phyloP scores from a whole-genome alignment of 345 rosid species.

The Pistacia vera region DNA sequence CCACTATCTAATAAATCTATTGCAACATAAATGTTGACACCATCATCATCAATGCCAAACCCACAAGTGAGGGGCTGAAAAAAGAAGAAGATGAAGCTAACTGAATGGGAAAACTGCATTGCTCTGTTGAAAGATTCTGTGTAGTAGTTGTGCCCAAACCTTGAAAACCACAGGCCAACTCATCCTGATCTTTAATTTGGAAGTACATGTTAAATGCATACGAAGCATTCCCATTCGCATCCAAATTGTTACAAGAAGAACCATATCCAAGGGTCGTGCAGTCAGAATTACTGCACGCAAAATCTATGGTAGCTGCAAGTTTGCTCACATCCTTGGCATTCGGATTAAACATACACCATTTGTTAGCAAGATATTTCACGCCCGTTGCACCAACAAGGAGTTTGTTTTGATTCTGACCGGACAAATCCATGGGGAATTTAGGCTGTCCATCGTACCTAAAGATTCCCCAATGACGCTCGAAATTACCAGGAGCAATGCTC shows the following conservation, averaged over 20 bases:
- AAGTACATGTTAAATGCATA: slow-evolving; percentile 76
- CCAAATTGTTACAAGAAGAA: slow-evolving; percentile 63
- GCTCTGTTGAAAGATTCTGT: slow-evolving; percentile 62
- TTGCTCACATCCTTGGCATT: slow-evolving; percentile 60
- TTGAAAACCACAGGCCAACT: slow-evolving; percentile 61
- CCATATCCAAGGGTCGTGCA: slow-evolving; percentile 71
- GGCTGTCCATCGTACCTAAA: slow-evolving; percentile 84
- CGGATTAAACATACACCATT: slow-evolving; percentile 81
- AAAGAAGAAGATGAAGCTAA: slow-evolving; percentile 41
- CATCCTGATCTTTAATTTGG: slow-evolving; percentile 67
- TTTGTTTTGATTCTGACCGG: slow-evolving; percentile 70
- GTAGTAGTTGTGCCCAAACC: slow-evolving; percentile 53
- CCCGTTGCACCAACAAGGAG: slow-evolving; percentile 50
- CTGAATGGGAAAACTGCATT: slow-evolving; percentile 68
- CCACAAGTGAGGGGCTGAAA: slow-evolving; percentile 22
- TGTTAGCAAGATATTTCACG: slow-evolving; percentile 60
- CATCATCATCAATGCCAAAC: slow-evolving; percentile 13
- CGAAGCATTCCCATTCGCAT: slow-evolving; percentile 60
- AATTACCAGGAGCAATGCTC: slow-evolving; percentile 84
- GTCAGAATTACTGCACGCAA: slow-evolving; percentile 64
- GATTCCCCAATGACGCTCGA: slow-evolving; percentile 97
- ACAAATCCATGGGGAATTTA: slow-evolving; percentile 62
- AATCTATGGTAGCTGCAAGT: slow-evolving; percentile 65
- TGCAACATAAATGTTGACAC: slow-evolving; percentile 18
- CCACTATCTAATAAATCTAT: slow-evolving; percentile 12